Percentiles rank a stretch among this genome's conserved stretches.
These are phyloP conservation scores for Pythium periplocum DNA, from an alignment of 352 stramenopile genomes.

Conservation along the genomic window DNA sequence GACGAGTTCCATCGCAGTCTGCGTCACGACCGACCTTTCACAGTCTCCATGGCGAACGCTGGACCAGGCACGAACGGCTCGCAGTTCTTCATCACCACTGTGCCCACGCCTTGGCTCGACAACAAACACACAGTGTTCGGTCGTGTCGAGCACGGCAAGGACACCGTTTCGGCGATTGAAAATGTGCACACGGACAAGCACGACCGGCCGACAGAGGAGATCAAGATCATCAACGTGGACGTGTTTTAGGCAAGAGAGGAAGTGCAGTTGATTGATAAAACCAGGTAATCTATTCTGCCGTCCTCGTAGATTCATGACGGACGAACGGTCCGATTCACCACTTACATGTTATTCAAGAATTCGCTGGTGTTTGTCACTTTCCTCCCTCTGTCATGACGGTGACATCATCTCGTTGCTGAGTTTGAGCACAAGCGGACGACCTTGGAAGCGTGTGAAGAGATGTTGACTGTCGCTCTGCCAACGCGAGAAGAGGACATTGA, in stretches of 20 bases:
- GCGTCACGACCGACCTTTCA: slow-evolving; percentile 96
- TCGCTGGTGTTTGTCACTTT: no score
- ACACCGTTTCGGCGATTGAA: slow-evolving; percentile 96
- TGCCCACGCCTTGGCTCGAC: slow-evolving; percentile 96
- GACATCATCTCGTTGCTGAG: no score
- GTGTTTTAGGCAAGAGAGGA: slow-evolving; percentile 41
- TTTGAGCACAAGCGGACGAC: no score
- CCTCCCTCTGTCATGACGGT: no score
- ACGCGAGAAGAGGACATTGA: no score
- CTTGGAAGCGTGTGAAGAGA: no score
- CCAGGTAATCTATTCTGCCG: no score
- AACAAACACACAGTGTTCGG: slow-evolving; percentile 96
- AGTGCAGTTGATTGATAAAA: no score
- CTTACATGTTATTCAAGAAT: no score
- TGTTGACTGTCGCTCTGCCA: no score
- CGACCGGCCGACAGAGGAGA: slow-evolving; percentile 72
- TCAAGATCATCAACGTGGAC: slow-evolving; percentile 89
- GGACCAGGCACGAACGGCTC: slow-evolving; percentile 77
- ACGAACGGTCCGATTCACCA: no score
- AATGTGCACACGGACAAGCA: slow-evolving; percentile 85
- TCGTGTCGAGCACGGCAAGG: slow-evolving; percentile 90
- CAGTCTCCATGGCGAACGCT: slow-evolving; percentile 98
- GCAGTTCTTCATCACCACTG: slow-evolving; percentile 99
- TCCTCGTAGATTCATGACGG: no score
- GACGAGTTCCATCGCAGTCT: slow-evolving; percentile 97